Evolutionary conservation across 2,329 filamentous ascomycete species (phyloP).

Genomic region (Blastomyces silverae): DNA sequence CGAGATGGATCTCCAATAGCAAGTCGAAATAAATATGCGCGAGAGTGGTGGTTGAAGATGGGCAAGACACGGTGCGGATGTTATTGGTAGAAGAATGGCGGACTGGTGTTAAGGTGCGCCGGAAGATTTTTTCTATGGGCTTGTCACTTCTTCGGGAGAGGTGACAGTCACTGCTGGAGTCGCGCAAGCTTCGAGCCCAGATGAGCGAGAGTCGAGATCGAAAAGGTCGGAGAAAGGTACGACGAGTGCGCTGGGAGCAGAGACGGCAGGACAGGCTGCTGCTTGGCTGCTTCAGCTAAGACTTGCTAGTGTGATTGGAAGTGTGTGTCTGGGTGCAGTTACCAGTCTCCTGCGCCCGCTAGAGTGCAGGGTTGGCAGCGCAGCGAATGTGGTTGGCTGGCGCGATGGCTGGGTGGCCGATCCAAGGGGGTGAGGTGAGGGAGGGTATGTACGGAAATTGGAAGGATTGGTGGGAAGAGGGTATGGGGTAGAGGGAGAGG

Average conservation of each 20-base stretch:
- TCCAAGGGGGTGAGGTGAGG: background rate
- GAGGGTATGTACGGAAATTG: constrained; percentile 1
- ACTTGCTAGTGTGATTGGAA: constrained; percentile 10
- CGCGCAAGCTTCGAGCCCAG: constrained; percentile 1
- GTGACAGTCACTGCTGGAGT: background rate
- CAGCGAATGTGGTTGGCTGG: constrained; percentile 10
- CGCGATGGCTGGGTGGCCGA: constrained; percentile 1
- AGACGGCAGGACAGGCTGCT: constrained; percentile 1
- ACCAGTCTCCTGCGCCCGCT: constrained; percentile 8
- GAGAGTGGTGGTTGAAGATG: background rate
- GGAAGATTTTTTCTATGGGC: constrained; percentile 7
- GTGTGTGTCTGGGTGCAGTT: constrained; percentile 9
- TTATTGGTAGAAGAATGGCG: constrained; percentile 9
- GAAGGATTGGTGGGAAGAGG: background rate
- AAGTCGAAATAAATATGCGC: background rate
- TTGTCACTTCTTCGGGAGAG: background rate
- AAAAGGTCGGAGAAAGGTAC: constrained; percentile 9
- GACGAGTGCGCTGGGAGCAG: background rate
- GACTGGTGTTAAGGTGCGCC: constrained; percentile 1
- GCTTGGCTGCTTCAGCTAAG: constrained; percentile 3
- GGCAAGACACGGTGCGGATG: background rate
- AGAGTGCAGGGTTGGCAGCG: constrained; percentile 10
- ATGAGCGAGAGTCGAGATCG: constrained; percentile 7
- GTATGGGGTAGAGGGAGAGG: background rate
- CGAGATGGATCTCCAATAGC: constrained; percentile 5